Base-by-base conservation (phyloP, 2,329 filamentous ascomycete species). In the Passalora sequoiae region DNA sequence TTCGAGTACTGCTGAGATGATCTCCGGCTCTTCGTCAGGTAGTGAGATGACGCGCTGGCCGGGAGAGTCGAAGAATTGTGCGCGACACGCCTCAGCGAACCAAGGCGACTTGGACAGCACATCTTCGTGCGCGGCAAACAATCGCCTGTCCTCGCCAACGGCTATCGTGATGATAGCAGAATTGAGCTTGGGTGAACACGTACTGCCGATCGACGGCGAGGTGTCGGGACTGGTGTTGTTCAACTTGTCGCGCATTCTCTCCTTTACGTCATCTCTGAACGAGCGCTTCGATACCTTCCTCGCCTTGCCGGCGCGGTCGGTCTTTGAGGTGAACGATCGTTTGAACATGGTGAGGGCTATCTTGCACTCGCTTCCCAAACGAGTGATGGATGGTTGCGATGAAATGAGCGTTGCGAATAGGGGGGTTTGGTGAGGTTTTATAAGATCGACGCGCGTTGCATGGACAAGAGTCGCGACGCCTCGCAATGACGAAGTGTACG, bases 71-170 rank as follows among this genome's bases (percentile, higher is more conserved):
- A 83, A 77, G 71, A 84, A 85, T 65, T 84, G 80, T 63, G 78
- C 80, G 60, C 79, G 81, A 61, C 88, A 61, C 10, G 56, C 57
- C 47, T 59, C 57, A 47, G 60, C 61, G 68, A 96, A 94, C 69
- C 86, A 94, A 55, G 88, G 84, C 65, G 88, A 91, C 68, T 86
- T 80, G 63, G 79, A 80, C 54, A 96, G 80, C 61, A 95, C 83
- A 69, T 95, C 86, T 75, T 96, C 87, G 70, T 96, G 89, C 62
- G 89, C 89, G 60, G 89, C 89, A 75, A 96, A 96, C 66, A 95
- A 77, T 61, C 89, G 85, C 65, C 85, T 84, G 62, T 95, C 89
- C 59, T 72, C 73, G 58, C 89, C 89, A 63, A 96, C 82, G 56
- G 85, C 81, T 58, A 96, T 74, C 48, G 89, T 94, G 69, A 94